These are phyloP conservation scores for Verticillium albo-atrum DNA, from an alignment of 2,329 filamentous ascomycete species.

Conservation along the genomic window DNA sequence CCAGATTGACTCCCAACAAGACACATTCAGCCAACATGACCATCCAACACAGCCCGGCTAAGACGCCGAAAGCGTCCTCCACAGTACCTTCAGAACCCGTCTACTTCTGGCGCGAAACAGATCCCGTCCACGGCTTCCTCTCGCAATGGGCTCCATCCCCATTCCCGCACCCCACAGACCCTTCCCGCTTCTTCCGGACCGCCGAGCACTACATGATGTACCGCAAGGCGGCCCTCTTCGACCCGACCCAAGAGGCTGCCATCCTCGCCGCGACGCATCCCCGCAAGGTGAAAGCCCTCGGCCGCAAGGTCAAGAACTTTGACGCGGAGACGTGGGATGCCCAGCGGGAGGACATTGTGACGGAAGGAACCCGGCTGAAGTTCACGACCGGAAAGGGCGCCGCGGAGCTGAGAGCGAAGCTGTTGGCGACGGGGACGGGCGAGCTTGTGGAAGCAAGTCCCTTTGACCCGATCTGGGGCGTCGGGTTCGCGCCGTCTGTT, in stretches of 20 bases:
- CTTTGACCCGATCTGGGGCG: constrained; percentile 60
- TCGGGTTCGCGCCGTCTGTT: constrained; percentile 51
- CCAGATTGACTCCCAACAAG: no score
- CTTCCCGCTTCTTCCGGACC: constrained; percentile 36
- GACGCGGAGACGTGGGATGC: constrained; percentile 44
- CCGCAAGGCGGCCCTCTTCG: constrained; percentile 46
- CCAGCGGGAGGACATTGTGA: constrained; percentile 50
- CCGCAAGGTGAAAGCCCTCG: constrained; percentile 46
- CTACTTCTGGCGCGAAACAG: constrained; percentile 46
- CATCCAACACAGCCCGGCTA: neutral
- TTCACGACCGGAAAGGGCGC: constrained; percentile 45
- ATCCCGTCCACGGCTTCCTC: constrained; percentile 48
- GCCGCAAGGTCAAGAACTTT: constrained; percentile 51
- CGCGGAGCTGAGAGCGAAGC: constrained; percentile 34
- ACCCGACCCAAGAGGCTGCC: constrained; percentile 35
- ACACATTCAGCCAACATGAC: neutral
- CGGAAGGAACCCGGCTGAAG: constrained; percentile 53
- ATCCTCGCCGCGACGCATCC: constrained; percentile 46
- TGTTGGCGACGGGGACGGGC: constrained; percentile 54
- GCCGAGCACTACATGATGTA: constrained; percentile 57
- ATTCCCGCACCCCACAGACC: constrained; percentile 37
- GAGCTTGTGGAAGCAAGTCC: constrained; percentile 61
- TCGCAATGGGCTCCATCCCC: constrained; percentile 56
- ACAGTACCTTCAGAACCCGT: constrained; percentile 11
- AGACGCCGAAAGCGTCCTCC: neutral